These are phyloP conservation scores for Peniophora sp. DNA, from an alignment of 1,284 basidiomycete species.

Conservation along the genomic window DNA sequence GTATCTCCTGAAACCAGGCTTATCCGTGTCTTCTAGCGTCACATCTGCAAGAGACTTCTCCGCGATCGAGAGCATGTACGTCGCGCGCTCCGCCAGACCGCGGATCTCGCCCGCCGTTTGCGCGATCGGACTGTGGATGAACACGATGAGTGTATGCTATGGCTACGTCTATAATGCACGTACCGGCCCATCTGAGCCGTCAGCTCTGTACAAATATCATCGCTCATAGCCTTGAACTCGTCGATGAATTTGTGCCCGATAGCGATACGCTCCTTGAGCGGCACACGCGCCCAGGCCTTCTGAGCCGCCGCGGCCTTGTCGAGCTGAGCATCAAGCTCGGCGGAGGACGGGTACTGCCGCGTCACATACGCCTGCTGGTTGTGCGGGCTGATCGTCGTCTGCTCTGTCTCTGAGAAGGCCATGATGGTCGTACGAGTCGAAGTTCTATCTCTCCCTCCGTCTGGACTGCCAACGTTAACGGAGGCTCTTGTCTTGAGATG, in stretches of 20 bases:
- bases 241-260: constrained; percentile 74
- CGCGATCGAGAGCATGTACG: constrained; percentile 84
- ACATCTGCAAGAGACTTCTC: constrained; percentile 71
- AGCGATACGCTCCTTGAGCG: constrained; percentile 64
- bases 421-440: constrained; percentile 3
- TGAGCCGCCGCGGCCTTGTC: constrained; percentile 56
- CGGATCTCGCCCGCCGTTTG: constrained; percentile 75
- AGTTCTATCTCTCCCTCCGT: not conserved
- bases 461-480: too few relatives aligned
- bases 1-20: constrained; percentile 74
- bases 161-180: too few relatives aligned
- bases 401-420: constrained; percentile 19
- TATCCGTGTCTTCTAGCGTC: constrained; percentile 66
- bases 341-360: constrained; percentile 45
- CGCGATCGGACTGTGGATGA: constrained; percentile 56
- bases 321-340: constrained; percentile 57
- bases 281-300: constrained; percentile 61
- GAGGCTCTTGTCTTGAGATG: too few relatives aligned
- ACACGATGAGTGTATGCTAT: not conserved
- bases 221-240: constrained; percentile 64
- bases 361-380: constrained; percentile 52
- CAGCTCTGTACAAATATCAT: constrained; percentile 70
- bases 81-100: constrained; percentile 75
- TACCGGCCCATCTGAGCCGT: constrained; percentile 76
- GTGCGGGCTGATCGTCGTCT: constrained; percentile 69